A percentile compares a stretch with the other conserved stretches of the same genome.
Evolutionary conservation across 2,329 filamentous ascomycete genomes (phyloP).

Genomic region (Aspergillus quadricinctus): DNA sequence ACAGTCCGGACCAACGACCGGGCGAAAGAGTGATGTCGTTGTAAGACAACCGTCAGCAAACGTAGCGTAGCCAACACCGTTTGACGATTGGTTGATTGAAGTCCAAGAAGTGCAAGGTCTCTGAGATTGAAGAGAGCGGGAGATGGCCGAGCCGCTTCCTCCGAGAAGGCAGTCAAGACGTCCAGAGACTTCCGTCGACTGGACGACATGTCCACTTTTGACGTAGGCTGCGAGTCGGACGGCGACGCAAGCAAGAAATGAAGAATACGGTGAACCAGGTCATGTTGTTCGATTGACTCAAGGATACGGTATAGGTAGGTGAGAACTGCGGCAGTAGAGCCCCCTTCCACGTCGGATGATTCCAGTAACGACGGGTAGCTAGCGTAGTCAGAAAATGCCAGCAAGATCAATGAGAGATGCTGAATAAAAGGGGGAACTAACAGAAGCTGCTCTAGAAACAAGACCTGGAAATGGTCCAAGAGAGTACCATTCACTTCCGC

Average conservation of each 20-base stretch:
- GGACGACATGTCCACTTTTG: conserved; percentile 51
- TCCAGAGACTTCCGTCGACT: conserved; percentile 87
- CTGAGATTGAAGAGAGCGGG: conserved; percentile 90
- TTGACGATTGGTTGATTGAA: conserved; percentile 78
- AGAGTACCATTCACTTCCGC: conserved; percentile 87
- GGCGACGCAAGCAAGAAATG: conserved; percentile 85
- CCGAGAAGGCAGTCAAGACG: conserved; percentile 72
- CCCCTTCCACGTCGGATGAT: conserved; percentile 94
- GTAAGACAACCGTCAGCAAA: conserved; percentile 78
- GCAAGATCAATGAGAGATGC: not conserved
- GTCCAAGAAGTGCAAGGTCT: conserved; percentile 80
- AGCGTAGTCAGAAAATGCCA: conserved; percentile 7
- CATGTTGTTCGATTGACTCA: conserved; percentile 85
- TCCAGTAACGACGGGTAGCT: conserved; percentile 94
- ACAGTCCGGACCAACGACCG: conserved; percentile 57
- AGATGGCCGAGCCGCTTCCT: conserved; percentile 70
- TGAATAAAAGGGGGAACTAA: conserved; percentile 44
- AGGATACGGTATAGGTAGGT: conserved; percentile 89
- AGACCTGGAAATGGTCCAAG: conserved; percentile 92
- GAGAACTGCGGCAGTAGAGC: conserved; percentile 90
- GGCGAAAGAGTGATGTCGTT: conserved; percentile 84
- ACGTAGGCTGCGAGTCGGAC: conserved; percentile 32
- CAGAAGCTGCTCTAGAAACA: conserved; percentile 92
- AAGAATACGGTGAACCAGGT: conserved; percentile 89
- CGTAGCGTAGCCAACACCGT: conserved; percentile 87